These are phyloP conservation scores for Eucalyptus virginea DNA, from an alignment of 345 rosid species.

Conservation along the genomic window DNA sequence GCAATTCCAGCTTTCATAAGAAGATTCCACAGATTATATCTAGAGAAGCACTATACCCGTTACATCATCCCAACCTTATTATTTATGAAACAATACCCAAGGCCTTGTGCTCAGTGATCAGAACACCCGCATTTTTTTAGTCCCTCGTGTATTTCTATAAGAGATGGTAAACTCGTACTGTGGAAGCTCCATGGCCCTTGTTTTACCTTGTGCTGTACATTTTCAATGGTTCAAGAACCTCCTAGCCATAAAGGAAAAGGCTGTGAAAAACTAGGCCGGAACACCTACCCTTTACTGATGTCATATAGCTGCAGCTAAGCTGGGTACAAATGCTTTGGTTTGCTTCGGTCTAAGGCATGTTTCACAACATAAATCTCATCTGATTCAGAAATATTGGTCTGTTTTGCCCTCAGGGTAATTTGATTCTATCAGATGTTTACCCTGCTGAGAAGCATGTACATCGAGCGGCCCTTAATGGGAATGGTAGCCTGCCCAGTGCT, in stretches of 20 bases:
- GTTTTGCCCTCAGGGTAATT: slow-evolving; percentile 57
- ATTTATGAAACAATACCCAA: not conserved
- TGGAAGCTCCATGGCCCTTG: not conserved
- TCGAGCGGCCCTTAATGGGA: slow-evolving; percentile 95
- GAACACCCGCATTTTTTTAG: not conserved
- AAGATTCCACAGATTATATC: not conserved
- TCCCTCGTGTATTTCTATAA: not conserved
- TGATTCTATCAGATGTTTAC: slow-evolving; percentile 70
- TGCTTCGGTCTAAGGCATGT: not conserved
- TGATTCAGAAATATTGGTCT: not conserved
- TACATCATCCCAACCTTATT: not conserved
- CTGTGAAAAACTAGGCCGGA: not conserved
- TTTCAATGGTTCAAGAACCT: not conserved
- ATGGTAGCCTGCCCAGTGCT: slow-evolving; percentile 83
- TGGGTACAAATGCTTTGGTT: not conserved
- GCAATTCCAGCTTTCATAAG: not conserved
- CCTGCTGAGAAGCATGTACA: slow-evolving; percentile 87
- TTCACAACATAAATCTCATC: not conserved
- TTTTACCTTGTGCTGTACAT: not conserved
- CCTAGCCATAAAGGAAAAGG: not conserved
- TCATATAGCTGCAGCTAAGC: not conserved
- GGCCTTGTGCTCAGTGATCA: not conserved
- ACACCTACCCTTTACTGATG: not conserved
- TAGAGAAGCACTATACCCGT: not conserved
- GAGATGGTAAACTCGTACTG: not conserved